phyloP scores from a whole-genome alignment of 768 basidiomycete species.

The Podaxis sp. region DNA sequence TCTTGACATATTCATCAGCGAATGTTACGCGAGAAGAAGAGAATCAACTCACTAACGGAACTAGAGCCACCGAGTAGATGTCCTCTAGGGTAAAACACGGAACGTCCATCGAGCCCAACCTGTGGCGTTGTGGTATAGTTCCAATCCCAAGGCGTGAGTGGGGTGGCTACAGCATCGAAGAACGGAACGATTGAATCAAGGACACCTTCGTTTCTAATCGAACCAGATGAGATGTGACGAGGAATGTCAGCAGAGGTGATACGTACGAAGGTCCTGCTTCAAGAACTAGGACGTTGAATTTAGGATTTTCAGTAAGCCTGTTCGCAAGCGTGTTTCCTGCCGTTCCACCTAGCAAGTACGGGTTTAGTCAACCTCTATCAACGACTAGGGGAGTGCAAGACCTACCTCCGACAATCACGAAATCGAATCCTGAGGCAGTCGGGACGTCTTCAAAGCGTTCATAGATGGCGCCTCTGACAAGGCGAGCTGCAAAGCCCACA shows the following conservation, averaged over 20 bases:
- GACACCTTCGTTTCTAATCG: constrained; percentile 9
- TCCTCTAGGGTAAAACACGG: constrained; percentile 28
- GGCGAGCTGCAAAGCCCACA: not conserved
- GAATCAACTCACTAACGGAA: constrained; percentile 27
- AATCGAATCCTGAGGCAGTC: constrained; percentile 18
- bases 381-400: not conserved
- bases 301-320: constrained; percentile 11
- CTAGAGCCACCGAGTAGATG: constrained; percentile 32
- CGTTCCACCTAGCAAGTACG: constrained; percentile 17
- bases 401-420: constrained; percentile 26
- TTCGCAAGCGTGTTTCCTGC: constrained; percentile 16
- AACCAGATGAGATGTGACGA: not conserved
- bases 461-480: constrained; percentile 11
- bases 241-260: not conserved
- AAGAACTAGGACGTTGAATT: constrained; percentile 7
- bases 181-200: constrained; percentile 10
- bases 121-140: constrained; percentile 38
- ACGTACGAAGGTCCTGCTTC: constrained; percentile 19
- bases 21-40: not conserved
- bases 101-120: constrained; percentile 25
- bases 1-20: constrained; percentile 9
- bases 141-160: constrained; percentile 28
- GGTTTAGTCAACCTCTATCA: not conserved
- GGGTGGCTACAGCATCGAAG: constrained; percentile 16
- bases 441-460: constrained; percentile 17